Percentiles rank a stretch among this genome's conserved stretches.
Conservation (phyloP, 1,284 basidiomycete species). For the Moesziomyces aphidis region DNA sequence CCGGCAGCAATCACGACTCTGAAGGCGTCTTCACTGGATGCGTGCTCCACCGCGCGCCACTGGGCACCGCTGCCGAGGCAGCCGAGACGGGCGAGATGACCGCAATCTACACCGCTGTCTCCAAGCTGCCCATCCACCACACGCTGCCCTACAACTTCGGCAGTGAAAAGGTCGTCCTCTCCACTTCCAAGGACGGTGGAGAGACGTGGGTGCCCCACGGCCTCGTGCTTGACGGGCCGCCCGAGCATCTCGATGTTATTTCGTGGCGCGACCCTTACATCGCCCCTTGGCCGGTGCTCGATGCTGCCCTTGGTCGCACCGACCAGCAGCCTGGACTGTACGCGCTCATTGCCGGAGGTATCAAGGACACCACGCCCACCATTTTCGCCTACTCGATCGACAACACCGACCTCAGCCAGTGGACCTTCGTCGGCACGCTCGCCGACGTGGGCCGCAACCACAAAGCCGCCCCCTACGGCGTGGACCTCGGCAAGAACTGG, state of each 20-base stretch:
- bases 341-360: constrained; percentile 52
- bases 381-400: constrained; percentile 52
- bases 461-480: constrained; percentile 31
- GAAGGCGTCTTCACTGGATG: constrained; percentile 57
- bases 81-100: constrained; percentile 36
- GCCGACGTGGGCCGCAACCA: constrained; percentile 40
- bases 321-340: constrained; percentile 21
- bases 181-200: constrained; percentile 51
- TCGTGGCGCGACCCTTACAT: constrained; percentile 59
- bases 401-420: constrained; percentile 35
- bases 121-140: constrained; percentile 53
- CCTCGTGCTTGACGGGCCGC: constrained; percentile 42
- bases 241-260: constrained; percentile 42
- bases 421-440: constrained; percentile 47
- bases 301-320: constrained; percentile 30
- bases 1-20: constrained; percentile 41
- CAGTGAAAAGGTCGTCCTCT: constrained; percentile 51
- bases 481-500: constrained; percentile 57
- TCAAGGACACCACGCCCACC: constrained; percentile 44
- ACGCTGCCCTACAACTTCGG: constrained; percentile 50
- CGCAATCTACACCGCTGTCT: constrained; percentile 58
- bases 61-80: constrained; percentile 16
- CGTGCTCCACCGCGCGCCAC: constrained; percentile 42
- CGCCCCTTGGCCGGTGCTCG: constrained; percentile 47
- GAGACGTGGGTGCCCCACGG: constrained; percentile 39